Evolutionary conservation across 176 grass and related monocot genomes (phyloP).

Genomic region (Lolium rigidum): DNA sequence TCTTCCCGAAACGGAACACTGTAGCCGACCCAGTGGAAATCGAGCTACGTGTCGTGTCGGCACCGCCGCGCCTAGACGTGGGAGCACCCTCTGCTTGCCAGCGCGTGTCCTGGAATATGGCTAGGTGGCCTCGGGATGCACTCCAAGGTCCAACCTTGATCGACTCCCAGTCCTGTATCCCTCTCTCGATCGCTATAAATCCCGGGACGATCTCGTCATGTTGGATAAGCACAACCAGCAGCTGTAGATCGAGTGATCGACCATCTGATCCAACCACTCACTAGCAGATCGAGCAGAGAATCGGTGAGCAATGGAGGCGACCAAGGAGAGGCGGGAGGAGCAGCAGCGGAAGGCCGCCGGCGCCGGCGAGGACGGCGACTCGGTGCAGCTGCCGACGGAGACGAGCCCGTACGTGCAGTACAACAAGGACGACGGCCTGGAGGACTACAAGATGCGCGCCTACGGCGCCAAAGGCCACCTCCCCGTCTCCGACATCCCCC

Average conservation of each 20-base stretch:
- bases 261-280: background rate
- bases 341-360: constrained; percentile 9
- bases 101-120: background rate
- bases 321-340: constrained; percentile 36
- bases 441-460: constrained; percentile 83
- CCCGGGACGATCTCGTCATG: background rate
- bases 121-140: constrained; percentile 11
- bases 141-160: background rate
- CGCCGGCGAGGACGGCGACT: background rate
- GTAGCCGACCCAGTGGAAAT: too few relatives aligned
- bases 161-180: background rate
- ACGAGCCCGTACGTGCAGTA: constrained; percentile 88
- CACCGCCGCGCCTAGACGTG: background rate
- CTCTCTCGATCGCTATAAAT: background rate
- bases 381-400: constrained; percentile 62
- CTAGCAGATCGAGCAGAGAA: background rate
- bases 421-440: constrained; percentile 44
- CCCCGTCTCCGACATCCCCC: constrained; percentile 53
- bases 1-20: background rate
- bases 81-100: background rate
- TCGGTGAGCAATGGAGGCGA: constrained; percentile 39
- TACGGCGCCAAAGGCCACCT: constrained; percentile 76
- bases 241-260: background rate
- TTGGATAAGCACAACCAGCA: background rate
- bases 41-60: background rate